These are phyloP conservation scores for Trypanosoma congolense DNA, from an alignment of 208 protist genomes.

Conservation along the genomic window DNA sequence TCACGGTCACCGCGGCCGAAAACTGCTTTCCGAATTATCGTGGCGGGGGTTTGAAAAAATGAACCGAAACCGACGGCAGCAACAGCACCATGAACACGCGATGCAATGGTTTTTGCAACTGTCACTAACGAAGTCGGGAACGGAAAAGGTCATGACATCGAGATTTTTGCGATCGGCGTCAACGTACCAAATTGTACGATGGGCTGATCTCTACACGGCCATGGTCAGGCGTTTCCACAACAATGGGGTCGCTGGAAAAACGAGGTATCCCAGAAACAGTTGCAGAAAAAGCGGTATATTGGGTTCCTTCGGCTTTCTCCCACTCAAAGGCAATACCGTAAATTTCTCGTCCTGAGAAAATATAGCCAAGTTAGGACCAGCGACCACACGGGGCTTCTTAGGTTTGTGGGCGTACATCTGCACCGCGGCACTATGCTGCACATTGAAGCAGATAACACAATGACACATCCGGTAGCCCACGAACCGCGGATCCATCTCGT, in stretches of 20 bases:
- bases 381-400: slow-evolving; percentile 85
- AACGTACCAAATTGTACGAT: slow-evolving; percentile 97
- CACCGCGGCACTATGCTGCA: slow-evolving; percentile 94
- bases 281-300: slow-evolving; percentile 90
- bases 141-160: slow-evolving; percentile 77
- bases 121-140: slow-evolving; percentile 97
- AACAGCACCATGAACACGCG: slow-evolving; percentile 92
- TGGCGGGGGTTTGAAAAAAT: slow-evolving; percentile 95
- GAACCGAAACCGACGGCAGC: slow-evolving; percentile 93
- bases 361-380: slow-evolving; percentile 93
- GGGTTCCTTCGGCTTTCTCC: slow-evolving; percentile 90
- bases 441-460: slow-evolving; percentile 92
- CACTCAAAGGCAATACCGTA: slow-evolving; percentile 91
- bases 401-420: slow-evolving; percentile 95
- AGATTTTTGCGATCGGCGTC: slow-evolving; percentile 54
- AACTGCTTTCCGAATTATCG: slow-evolving; percentile 92
- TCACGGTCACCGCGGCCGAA: slow-evolving; percentile 82
- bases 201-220: slow-evolving; percentile 90
- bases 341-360: slow-evolving; percentile 95
- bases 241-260: slow-evolving; percentile 92
- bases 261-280: slow-evolving; percentile 93
- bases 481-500: slow-evolving; percentile 27
- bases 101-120: slow-evolving; percentile 96
- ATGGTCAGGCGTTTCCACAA: slow-evolving; percentile 96
- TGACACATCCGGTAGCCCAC: slow-evolving; percentile 41